Percentiles rank a stretch among this genome's conserved stretches.
Conservation (phyloP, 169 alveolate genomes). For the Plasmodium inui region DNA sequence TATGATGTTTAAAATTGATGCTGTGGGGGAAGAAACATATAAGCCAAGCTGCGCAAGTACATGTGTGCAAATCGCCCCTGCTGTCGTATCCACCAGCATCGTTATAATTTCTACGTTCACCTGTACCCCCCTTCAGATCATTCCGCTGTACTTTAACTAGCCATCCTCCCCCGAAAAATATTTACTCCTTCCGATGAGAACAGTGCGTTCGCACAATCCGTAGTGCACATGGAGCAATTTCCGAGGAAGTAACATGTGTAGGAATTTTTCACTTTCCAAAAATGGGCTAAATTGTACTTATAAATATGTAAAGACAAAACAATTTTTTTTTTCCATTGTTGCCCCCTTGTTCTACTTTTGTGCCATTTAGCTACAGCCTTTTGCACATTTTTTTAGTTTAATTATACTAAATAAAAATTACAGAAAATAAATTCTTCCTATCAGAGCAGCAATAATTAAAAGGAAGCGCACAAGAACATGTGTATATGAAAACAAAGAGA, state of each 20-base stretch:
- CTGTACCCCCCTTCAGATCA: conserved; percentile 11
- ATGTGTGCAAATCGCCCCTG: not conserved
- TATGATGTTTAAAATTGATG: not conserved
- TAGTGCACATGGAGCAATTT: not conserved
- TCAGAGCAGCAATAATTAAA: not conserved
- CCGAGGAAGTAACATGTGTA: not conserved
- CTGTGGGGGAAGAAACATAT: not conserved
- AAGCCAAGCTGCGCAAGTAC: not conserved
- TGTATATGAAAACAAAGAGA: not conserved
- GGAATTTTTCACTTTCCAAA: not conserved
- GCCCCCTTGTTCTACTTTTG: not conserved
- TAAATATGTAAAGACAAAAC: not conserved
- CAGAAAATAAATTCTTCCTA: not conserved
- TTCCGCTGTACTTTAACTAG: conserved; percentile 57
- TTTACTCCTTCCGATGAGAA: not conserved
- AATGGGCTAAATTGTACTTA: not conserved
- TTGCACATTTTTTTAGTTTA: conserved; percentile 1
- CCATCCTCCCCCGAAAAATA: not conserved
- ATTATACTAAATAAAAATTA: conserved; percentile 1
- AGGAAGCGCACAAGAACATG: not conserved
- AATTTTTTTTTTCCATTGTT: not conserved
- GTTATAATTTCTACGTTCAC: not conserved
- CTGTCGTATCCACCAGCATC: not conserved
- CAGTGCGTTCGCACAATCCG: not conserved
- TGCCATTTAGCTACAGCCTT: not conserved